Base-by-base conservation (phyloP, 75 land plant species). In the Cunninghamia lanceolata region DNA sequence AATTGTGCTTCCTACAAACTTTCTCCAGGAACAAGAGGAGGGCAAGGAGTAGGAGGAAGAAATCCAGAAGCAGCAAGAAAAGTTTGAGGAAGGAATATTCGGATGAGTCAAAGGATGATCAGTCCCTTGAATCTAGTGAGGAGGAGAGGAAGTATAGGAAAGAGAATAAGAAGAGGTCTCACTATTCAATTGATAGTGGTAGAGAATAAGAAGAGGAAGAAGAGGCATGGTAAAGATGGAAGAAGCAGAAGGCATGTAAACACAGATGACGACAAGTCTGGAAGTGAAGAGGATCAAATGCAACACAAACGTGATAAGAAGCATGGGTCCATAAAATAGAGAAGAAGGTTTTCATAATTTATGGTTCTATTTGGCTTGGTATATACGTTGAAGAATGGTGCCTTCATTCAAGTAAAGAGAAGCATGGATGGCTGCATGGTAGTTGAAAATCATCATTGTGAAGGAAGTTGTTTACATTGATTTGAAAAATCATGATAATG, bases 131-230 rank as follows among this genome's bases (percentile, higher is more conserved):
- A 32, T 70, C 77, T 17, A 17, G 21, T 39, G 79, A 63, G 46
- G 83, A 81, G 19, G 50, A 45, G 52, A 28, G 40, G 30, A 68
- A 80, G 46, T 56, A 59, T 9, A 85, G 93, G 71, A 91, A 86
- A 80, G 90, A 89, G 53, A 85, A 91, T 85, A 91, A 85, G 74
- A 86, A 89, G 63, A 86, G 83, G 82, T 81, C 87, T 17, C 30
- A 6, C 3, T 84, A 85, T 17, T 68, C 16, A 4, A 85, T 87
- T 78, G 88, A 89, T 83, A 88, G 89, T 66, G 90, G 86, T 50
- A 82, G 77, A 21, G 84, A 84, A 42, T 46, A 77, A 56, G 47
- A 87, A 59, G 73, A 91, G 86, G 89, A 86, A 91, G 85, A 89
- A 84, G 87, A 91, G 75, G 86, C 87, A 85, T 84, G 82, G 89